Percentiles rank a stretch among this genome's conserved stretches.
Evolutionary conservation across 352 stramenopile genomes (phyloP).

Genomic region (Pythium guiyangense): DNA sequence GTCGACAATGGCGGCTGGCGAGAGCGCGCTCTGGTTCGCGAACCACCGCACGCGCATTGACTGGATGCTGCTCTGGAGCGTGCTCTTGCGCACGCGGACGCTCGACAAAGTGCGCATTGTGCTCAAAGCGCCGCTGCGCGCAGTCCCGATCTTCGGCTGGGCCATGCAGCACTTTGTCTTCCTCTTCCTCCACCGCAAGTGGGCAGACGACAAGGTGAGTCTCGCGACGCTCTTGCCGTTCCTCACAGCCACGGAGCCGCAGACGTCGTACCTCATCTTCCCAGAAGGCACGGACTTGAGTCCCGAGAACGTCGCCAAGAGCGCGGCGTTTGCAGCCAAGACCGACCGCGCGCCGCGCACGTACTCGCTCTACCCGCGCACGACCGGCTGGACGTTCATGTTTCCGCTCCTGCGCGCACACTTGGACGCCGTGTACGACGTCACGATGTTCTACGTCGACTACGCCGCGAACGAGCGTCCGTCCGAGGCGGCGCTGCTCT

Average conservation of each 20-base stretch:
- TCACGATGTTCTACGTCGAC: conserved; percentile 84
- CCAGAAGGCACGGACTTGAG: conserved; percentile 81
- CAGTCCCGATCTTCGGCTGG: conserved; percentile 78
- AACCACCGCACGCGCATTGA: conserved; percentile 85
- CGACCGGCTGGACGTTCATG: conserved; percentile 74
- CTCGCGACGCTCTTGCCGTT: conserved; percentile 54
- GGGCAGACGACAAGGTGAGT: conserved; percentile 52
- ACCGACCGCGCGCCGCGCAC: conserved; percentile 32
- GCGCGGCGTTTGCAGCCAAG: conserved; percentile 48
- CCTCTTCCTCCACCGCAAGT: conserved; percentile 74
- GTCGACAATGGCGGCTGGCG: conserved; percentile 21
- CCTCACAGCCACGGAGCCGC: conserved; percentile 35
- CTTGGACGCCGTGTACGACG: conserved; percentile 71
- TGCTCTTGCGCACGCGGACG: conserved; percentile 47
- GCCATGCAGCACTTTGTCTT: conserved; percentile 86
- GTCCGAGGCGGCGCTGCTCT: conserved; percentile 59
- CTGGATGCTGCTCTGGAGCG: conserved; percentile 81
- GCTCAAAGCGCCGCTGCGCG: conserved; percentile 69
- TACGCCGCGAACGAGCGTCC: conserved; percentile 51
- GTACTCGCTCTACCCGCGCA: conserved; percentile 76
- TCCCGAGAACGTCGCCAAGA: conserved; percentile 58
- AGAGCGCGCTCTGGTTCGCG: conserved; percentile 66
- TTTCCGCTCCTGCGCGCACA: conserved; percentile 51
- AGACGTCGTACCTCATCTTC: conserved; percentile 74
- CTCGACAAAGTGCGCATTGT: conserved; percentile 64